These are phyloP conservation scores for Aspergillus terreus DNA, from an alignment of 2,329 filamentous ascomycete genomes.

Conservation along the genomic window DNA sequence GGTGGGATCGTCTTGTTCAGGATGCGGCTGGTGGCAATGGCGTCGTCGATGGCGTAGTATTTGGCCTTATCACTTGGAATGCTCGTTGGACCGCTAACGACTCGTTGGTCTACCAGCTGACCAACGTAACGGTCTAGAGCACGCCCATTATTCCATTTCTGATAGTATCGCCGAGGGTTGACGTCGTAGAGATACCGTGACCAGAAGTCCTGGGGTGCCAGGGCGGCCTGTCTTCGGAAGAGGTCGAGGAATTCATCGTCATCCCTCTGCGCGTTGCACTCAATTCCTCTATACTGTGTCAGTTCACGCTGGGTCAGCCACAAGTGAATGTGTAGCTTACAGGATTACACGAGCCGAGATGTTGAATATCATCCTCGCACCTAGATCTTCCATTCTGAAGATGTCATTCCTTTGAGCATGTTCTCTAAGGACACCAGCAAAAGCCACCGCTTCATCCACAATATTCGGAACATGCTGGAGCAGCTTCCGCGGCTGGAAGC, in stretches of 20 bases:
- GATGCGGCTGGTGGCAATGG: slow-evolving; percentile 8
- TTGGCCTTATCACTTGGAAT: slow-evolving; percentile 6
- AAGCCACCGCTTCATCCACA: slow-evolving; percentile 11
- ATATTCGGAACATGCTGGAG: slow-evolving; percentile 8
- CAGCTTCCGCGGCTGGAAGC: slow-evolving; percentile 10
- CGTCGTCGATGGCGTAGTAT: slow-evolving; percentile 11
- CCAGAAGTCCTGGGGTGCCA: slow-evolving; percentile 10
- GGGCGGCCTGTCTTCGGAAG: slow-evolving; percentile 23
- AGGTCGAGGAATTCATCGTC: slow-evolving; percentile 32
- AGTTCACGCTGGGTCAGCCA: not conserved
- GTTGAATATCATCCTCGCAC: slow-evolving; percentile 12
- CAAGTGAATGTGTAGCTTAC: slow-evolving; percentile 1
- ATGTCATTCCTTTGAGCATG: slow-evolving; percentile 5
- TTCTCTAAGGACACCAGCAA: slow-evolving; percentile 8
- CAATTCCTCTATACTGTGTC: slow-evolving; percentile 8
- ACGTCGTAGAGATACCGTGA: slow-evolving; percentile 10
- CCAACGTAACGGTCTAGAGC: slow-evolving; percentile 16
- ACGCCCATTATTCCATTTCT: slow-evolving; percentile 24
- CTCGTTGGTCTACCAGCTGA: slow-evolving; percentile 11
- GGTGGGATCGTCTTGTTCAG: slow-evolving; percentile 4
- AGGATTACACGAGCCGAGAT: slow-evolving; percentile 10
- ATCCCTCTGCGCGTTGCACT: slow-evolving; percentile 23
- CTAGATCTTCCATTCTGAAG: slow-evolving; percentile 11
- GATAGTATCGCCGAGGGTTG: slow-evolving; percentile 13
- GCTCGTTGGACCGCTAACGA: slow-evolving; percentile 6